Conservation (phyloP, 2,329 filamentous ascomycete genomes). For the Teratosphaeria viscida region DNA sequence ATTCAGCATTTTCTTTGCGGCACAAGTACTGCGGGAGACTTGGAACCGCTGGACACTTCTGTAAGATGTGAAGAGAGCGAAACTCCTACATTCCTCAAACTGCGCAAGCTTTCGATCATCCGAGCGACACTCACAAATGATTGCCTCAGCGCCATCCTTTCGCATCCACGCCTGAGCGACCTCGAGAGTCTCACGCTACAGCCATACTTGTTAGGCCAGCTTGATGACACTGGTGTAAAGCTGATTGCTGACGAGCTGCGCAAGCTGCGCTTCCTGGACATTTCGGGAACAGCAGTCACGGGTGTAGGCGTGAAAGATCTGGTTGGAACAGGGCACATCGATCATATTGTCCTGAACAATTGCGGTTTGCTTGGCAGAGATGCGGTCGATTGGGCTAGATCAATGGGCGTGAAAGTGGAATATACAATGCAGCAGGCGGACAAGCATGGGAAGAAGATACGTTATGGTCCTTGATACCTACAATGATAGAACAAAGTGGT, state of each 20-base stretch:
- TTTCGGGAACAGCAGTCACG: slow-evolving; percentile 29
- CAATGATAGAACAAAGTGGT: too few relatives aligned
- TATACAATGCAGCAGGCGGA: neutral
- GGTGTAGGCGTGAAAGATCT: slow-evolving; percentile 32
- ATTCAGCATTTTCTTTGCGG: neutral
- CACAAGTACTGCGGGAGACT: neutral
- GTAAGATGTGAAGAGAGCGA: neutral
- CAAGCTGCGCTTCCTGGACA: slow-evolving; percentile 22
- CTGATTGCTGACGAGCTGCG: slow-evolving; percentile 14
- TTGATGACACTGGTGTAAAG: slow-evolving; percentile 5
- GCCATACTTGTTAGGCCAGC: neutral
- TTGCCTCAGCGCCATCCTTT: neutral
- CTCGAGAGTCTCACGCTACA: slow-evolving; percentile 1
- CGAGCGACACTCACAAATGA: neutral
- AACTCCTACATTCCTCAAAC: neutral
- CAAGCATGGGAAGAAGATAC: neutral
- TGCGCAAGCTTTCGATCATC: neutral
- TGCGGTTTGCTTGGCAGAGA: slow-evolving; percentile 29
- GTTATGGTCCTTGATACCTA: neutral
- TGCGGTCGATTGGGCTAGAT: slow-evolving; percentile 31
- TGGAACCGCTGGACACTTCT: neutral
- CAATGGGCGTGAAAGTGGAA: slow-evolving; percentile 25
- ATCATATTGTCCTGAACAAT: slow-evolving; percentile 24
- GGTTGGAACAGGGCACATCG: slow-evolving; percentile 11
- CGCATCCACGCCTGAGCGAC: slow-evolving; percentile 3